A percentile compares a stretch with the other conserved stretches of the same genome.
phyloP scores from a whole-genome alignment of 2,329 filamentous ascomycete genomes.

The Cordyceps fumosorosea region DNA sequence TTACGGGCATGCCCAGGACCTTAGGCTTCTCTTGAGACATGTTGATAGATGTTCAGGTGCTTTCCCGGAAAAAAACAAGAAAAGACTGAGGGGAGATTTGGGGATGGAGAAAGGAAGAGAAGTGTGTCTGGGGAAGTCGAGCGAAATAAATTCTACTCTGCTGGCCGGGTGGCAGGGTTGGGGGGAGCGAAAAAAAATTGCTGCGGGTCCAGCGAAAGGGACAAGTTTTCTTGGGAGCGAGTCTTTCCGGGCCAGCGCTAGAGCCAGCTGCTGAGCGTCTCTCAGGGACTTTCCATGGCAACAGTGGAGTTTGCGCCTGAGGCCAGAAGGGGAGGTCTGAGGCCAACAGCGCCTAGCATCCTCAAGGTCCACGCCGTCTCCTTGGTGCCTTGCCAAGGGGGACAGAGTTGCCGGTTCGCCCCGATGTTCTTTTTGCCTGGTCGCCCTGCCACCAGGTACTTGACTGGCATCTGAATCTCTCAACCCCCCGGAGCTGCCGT shows the following conservation, averaged over 20 bases:
- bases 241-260: constrained; percentile 41
- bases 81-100: constrained; percentile 58
- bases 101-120: constrained; percentile 37
- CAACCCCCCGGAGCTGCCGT: background rate
- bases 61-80: constrained; percentile 39
- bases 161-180: constrained; percentile 38
- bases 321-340: constrained; percentile 7
- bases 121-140: constrained; percentile 28
- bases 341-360: background rate
- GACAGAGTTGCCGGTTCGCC: constrained; percentile 13
- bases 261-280: constrained; percentile 12
- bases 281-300: constrained; percentile 15
- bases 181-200: constrained; percentile 44
- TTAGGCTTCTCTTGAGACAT: constrained; percentile 51
- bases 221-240: constrained; percentile 44
- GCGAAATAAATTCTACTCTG: constrained; percentile 38
- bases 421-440: constrained; percentile 6
- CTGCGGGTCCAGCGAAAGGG: constrained; percentile 36
- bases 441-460: background rate
- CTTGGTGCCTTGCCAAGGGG: background rate
- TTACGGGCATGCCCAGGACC: constrained; percentile 64
- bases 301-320: constrained; percentile 13
- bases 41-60: constrained; percentile 34
- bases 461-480: background rate
- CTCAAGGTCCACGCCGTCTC: background rate